These are phyloP conservation scores for Neopestalotiopsis clavispora DNA, from an alignment of 2,329 filamentous ascomycete genomes.

Conservation along the genomic window DNA sequence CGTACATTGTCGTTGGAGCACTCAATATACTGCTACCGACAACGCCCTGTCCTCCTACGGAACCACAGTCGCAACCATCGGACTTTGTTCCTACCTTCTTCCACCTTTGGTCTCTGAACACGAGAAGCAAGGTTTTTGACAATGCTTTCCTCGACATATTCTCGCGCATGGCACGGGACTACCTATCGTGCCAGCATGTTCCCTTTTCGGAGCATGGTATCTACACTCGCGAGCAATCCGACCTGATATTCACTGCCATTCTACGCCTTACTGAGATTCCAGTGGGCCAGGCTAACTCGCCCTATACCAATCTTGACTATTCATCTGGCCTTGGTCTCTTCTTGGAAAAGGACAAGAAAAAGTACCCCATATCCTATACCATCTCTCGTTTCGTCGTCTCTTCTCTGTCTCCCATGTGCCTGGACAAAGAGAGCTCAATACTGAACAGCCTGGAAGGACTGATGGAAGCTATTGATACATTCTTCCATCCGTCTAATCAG, in stretches of 20 bases:
- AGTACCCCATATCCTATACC: conserved; percentile 89
- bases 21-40: conserved; percentile 90
- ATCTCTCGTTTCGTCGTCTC: conserved; percentile 92
- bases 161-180: conserved; percentile 85
- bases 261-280: conserved; percentile 91
- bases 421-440: conserved; percentile 79
- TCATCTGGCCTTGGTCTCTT: conserved; percentile 83
- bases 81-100: conserved; percentile 93
- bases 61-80: conserved; percentile 80
- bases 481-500: conserved; percentile 97
- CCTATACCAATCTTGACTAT: conserved; percentile 86
- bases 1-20: conserved; percentile 88
- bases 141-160: conserved; percentile 87
- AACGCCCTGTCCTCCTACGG: conserved; percentile 72
- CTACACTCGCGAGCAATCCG: conserved; percentile 89
- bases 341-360: conserved; percentile 90
- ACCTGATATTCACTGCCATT: conserved; percentile 90
- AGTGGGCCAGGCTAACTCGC: conserved; percentile 92
- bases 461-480: conserved; percentile 94
- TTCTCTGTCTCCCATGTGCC: conserved; percentile 84
- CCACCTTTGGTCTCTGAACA: conserved; percentile 93
- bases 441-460: conserved; percentile 86
- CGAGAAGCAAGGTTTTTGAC: conserved; percentile 86
- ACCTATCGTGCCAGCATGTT: conserved; percentile 74
- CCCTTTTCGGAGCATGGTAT: conserved; percentile 87